Evolutionary conservation across 2,329 filamentous ascomycete species (phyloP).

Genomic region (Epicoccum sorghinum): DNA sequence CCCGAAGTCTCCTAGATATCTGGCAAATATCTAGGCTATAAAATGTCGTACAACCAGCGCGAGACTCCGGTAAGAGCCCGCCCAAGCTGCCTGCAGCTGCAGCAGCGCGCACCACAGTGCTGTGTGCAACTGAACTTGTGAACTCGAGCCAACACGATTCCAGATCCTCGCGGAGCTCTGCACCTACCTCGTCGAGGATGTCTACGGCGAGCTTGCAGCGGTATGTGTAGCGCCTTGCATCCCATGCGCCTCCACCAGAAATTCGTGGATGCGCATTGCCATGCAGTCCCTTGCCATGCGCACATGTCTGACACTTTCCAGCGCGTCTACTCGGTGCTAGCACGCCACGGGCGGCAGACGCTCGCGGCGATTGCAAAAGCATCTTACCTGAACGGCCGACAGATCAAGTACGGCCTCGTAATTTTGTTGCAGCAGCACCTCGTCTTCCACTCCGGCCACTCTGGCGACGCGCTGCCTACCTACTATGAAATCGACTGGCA

Average conservation of each 20-base stretch:
- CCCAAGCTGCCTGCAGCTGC: not conserved
- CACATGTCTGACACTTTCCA: slow-evolving; percentile 47
- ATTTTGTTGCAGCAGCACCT: slow-evolving; percentile 90
- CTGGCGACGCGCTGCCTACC: slow-evolving; percentile 62
- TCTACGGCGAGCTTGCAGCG: slow-evolving; percentile 89
- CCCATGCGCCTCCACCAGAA: not conserved
- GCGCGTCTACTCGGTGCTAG: slow-evolving; percentile 83
- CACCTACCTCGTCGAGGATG: slow-evolving; percentile 84
- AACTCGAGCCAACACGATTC: slow-evolving; percentile 44
- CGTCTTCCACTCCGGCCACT: slow-evolving; percentile 71
- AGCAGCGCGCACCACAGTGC: not conserved
- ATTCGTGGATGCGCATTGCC: not conserved
- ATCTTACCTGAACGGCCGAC: slow-evolving; percentile 73
- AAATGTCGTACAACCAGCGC: slow-evolving; percentile 46
- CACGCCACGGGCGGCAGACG: slow-evolving; percentile 78
- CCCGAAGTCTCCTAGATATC: slow-evolving; percentile 37
- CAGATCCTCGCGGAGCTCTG: slow-evolving; percentile 88
- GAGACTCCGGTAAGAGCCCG: slow-evolving; percentile 42
- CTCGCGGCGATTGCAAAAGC: slow-evolving; percentile 72
- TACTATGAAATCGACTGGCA: slow-evolving; percentile 85
- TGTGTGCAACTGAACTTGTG: too few species aligned
- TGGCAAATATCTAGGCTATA: slow-evolving; percentile 43
- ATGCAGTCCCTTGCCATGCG: not conserved
- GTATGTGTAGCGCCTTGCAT: slow-evolving; percentile 57
- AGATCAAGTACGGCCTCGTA: slow-evolving; percentile 80